Percentiles rank a stretch among this genome's conserved stretches.
phyloP scores from a whole-genome alignment of 225 moss, liverwort and hornwort genomes.

The Climacium dendroides region DNA sequence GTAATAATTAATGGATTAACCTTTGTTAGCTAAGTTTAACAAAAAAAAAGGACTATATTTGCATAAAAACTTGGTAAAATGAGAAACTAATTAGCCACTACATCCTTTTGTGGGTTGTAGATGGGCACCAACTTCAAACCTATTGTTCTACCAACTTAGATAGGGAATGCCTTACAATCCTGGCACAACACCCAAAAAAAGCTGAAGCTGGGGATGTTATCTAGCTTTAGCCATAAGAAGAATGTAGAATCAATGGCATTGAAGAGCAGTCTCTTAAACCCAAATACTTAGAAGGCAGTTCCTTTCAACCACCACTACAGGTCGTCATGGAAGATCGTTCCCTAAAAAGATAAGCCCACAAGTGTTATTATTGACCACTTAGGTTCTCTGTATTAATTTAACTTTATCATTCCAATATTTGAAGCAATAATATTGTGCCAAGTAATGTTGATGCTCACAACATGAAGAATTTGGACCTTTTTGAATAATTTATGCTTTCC shows the following conservation, averaged over 20 bases:
- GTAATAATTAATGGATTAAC: neutral
- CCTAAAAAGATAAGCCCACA: neutral
- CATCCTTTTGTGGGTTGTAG: neutral
- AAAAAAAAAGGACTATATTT: neutral
- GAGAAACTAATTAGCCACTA: neutral
- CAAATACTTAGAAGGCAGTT: neutral
- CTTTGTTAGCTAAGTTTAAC: neutral
- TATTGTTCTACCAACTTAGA: constrained; percentile 3
- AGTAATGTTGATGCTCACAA: neutral
- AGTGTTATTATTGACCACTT: neutral
- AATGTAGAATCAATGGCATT: neutral
- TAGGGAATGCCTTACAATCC: neutral
- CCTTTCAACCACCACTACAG: neutral
- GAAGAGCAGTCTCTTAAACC: neutral
- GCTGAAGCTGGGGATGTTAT: neutral
- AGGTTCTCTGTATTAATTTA: neutral
- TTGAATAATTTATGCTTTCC: neutral
- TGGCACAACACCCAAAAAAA: neutral
- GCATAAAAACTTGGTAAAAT: neutral
- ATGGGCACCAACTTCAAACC: constrained; percentile 53
- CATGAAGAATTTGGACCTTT: neutral
- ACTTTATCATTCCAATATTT: neutral
- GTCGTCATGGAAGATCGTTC: neutral
- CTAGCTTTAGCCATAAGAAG: neutral
- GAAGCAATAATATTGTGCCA: neutral